Evolutionary conservation across 192 early-diverging fungal species (phyloP).

Genomic region (Geranomyces variabilis): DNA sequence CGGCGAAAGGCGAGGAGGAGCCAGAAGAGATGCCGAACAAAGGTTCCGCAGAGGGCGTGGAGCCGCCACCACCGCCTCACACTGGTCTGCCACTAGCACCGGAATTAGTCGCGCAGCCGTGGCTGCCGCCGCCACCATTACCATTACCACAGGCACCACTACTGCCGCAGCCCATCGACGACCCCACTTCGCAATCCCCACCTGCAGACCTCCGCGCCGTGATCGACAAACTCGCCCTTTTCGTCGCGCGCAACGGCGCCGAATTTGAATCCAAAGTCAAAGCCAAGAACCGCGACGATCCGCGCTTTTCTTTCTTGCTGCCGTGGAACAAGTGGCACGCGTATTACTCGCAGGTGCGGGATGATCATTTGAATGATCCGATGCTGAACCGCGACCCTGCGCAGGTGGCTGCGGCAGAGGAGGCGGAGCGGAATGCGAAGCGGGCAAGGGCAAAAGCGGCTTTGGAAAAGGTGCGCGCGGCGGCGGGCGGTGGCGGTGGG

Average conservation of each 20-base stretch:
- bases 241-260: constrained; percentile 46
- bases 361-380: constrained; percentile 2
- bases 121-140: background rate
- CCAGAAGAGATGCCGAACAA: background rate
- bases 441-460: constrained; percentile 5
- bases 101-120: background rate
- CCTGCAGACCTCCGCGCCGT: constrained; percentile 9
- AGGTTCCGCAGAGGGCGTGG: background rate
- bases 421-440: constrained; percentile 4
- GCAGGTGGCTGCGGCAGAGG: background rate
- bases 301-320: constrained; percentile 52
- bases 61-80: background rate
- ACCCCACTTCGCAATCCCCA: background rate
- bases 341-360: constrained; percentile 36
- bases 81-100: background rate
- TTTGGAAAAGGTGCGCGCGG: constrained; percentile 15
- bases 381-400: background rate
- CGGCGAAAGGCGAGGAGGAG: background rate
- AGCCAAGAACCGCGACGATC: constrained; percentile 45
- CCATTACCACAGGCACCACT: no score
- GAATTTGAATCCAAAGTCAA: constrained; percentile 49
- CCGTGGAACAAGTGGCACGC: constrained; percentile 53
- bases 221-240: constrained; percentile 49
- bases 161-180: background rate
- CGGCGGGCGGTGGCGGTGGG: no score